Evolutionary conservation across 169 alveolate genomes (phyloP).

Genomic region (Cryptosporidium viatorum): DNA sequence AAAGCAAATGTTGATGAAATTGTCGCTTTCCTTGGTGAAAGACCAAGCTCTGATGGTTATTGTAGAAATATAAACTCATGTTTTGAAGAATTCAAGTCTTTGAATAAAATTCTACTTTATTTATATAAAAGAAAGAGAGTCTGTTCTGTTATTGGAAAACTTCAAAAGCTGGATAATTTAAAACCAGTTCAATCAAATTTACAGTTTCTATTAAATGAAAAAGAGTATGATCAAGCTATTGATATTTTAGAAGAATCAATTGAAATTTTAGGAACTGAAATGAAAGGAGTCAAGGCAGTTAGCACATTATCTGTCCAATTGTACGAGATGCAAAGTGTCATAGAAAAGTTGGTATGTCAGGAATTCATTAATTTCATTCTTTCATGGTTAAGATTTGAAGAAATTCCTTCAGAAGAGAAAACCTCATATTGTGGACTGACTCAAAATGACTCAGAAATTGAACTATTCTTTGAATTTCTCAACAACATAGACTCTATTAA

Average conservation of each 20-base stretch:
- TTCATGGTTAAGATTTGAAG: conserved; percentile 7
- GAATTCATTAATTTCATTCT: conserved; percentile 25
- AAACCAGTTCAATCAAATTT: conserved; percentile 5
- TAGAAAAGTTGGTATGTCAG: conserved; percentile 32
- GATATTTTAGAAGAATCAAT: background rate
- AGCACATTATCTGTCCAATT: conserved; percentile 28
- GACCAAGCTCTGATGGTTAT: background rate
- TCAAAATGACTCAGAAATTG: background rate
- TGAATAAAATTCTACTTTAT: background rate
- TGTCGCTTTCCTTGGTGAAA: background rate
- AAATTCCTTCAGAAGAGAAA: background rate
- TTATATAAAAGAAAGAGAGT: conserved; percentile 1
- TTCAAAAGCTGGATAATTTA: conserved; percentile 3
- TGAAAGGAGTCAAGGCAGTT: conserved; percentile 22
- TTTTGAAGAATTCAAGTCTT: background rate
- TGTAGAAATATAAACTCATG: background rate
- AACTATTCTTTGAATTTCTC: background rate
- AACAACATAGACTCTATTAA: background rate
- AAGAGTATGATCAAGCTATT: conserved; percentile 27
- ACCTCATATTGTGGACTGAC: background rate
- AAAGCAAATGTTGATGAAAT: background rate
- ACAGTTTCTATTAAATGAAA: conserved; percentile 23
- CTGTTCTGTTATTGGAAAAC: background rate
- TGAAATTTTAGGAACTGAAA: conserved; percentile 1
- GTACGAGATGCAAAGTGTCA: conserved; percentile 21